A percentile compares a stretch with the other conserved stretches of the same genome.
These are phyloP conservation scores for Ascosphaera acerosa DNA, from an alignment of 2,329 filamentous ascomycete genomes.

Conservation along the genomic window DNA sequence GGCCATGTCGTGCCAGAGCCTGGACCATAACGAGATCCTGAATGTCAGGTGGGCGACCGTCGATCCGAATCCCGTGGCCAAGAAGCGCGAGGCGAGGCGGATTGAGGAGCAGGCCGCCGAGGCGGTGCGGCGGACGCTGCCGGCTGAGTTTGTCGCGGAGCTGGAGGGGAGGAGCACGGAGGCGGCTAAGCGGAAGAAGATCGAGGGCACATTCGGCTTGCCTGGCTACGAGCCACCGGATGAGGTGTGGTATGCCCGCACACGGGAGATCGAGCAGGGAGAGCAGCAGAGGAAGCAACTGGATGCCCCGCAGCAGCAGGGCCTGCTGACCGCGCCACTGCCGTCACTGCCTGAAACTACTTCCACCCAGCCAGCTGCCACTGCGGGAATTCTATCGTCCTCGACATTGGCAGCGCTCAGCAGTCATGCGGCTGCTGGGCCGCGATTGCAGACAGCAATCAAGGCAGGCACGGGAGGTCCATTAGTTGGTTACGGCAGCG, in stretches of 20 bases:
- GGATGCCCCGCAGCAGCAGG: slow-evolving; percentile 25
- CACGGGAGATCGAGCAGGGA: slow-evolving; percentile 41
- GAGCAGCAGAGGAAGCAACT: slow-evolving; percentile 30
- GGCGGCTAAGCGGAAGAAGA: slow-evolving; percentile 63
- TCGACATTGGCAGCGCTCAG: slow-evolving; percentile 61
- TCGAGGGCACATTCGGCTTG: slow-evolving; percentile 71
- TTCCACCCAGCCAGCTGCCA: slow-evolving; percentile 14
- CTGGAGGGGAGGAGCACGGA: slow-evolving; percentile 79
- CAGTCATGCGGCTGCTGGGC: too few relatives aligned
- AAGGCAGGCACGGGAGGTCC: slow-evolving; percentile 32
- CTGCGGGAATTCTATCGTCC: slow-evolving; percentile 50
- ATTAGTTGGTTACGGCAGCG: slow-evolving; percentile 71
- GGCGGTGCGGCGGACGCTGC: slow-evolving; percentile 66
- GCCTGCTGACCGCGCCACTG: slow-evolving; percentile 15
- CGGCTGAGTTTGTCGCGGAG: slow-evolving; percentile 75
- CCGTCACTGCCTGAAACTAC: slow-evolving; percentile 4
- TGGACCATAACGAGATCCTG: slow-evolving; percentile 77
- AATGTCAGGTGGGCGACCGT: slow-evolving; percentile 95
- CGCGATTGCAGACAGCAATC: too few relatives aligned
- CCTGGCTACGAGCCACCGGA: slow-evolving; percentile 87
- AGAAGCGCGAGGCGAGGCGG: slow-evolving; percentile 65
- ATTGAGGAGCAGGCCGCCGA: slow-evolving; percentile 95
- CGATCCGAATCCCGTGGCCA: slow-evolving; percentile 84
- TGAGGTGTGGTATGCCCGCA: slow-evolving; percentile 72
- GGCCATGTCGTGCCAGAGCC: slow-evolving; percentile 79